Conservation (phyloP, 768 basidiomycete genomes). For the Tephrocybe sp. region DNA sequence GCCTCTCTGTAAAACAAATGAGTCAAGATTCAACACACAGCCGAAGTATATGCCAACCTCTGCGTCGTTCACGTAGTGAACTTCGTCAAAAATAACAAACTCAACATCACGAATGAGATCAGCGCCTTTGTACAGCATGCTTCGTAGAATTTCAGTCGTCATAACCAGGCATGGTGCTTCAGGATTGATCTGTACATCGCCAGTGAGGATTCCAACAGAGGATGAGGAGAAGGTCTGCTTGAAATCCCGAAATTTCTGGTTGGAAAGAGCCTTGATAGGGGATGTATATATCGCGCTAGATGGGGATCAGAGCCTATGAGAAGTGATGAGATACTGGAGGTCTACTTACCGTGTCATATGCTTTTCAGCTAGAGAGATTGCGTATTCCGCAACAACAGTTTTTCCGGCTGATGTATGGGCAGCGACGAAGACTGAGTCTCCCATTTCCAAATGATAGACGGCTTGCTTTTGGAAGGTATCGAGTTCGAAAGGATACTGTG, state of each 20-base stretch:
- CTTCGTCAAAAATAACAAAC: constrained; percentile 99
- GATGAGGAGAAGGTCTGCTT: constrained; percentile 91
- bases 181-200: constrained; percentile 98
- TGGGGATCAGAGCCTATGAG: constrained; percentile 13
- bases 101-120: constrained; percentile 98
- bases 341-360: constrained; percentile 91
- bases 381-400: constrained; percentile 98
- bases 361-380: constrained; percentile 92
- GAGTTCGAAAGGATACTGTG: constrained; percentile 95
- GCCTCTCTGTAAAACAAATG: constrained; percentile 61
- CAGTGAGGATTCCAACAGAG: constrained; percentile 94
- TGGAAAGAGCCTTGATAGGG: constrained; percentile 97
- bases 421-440: constrained; percentile 98
- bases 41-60: constrained; percentile 58
- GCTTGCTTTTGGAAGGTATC: constrained; percentile 99
- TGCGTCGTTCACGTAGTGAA: constrained; percentile 98
- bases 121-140: constrained; percentile 98
- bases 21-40: constrained; percentile 1
- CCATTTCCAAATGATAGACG: constrained; percentile 94
- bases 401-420: constrained; percentile 99
- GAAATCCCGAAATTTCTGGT: constrained; percentile 99
- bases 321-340: constrained; percentile 6
- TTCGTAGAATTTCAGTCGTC: constrained; percentile 96
- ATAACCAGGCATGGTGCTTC: constrained; percentile 97
- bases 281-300: constrained; percentile 95